A percentile compares a stretch with the other conserved stretches of the same genome.
phyloP scores from a whole-genome alignment of 1,139 yeast genomes.

The Kazachstania sp. region DNA sequence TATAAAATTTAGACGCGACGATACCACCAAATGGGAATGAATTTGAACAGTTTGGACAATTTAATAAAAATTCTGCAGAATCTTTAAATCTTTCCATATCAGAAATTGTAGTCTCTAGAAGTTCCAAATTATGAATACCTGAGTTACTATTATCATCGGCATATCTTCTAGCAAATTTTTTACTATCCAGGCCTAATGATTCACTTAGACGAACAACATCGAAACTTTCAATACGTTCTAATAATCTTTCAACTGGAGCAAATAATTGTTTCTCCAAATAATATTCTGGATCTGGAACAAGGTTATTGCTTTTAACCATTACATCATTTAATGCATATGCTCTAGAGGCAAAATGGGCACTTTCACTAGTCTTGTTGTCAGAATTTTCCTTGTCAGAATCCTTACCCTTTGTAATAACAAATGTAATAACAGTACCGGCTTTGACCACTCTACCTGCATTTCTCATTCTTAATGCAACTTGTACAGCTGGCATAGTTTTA shows the following conservation, averaged over 20 bases:
- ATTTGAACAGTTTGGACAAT: slow-evolving; percentile 53
- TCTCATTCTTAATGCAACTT: slow-evolving; percentile 76
- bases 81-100: slow-evolving; percentile 77
- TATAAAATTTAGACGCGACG: slow-evolving; percentile 50
- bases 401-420: slow-evolving; percentile 52
- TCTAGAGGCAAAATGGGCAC: slow-evolving; percentile 45
- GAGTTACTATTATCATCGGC: slow-evolving; percentile 33
- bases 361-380: slow-evolving; percentile 9
- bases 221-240: slow-evolving; percentile 80
- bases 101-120: slow-evolving; percentile 72
- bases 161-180: slow-evolving; percentile 48
- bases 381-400: slow-evolving; percentile 20
- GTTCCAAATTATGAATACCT: slow-evolving; percentile 46
- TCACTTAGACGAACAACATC: slow-evolving; percentile 73
- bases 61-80: slow-evolving; percentile 46
- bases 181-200: slow-evolving; percentile 68
- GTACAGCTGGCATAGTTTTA: slow-evolving; percentile 85
- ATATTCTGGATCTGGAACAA: slow-evolving; percentile 65
- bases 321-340: slow-evolving; percentile 75
- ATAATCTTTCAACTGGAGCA: slow-evolving; percentile 83
- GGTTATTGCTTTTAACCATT: slow-evolving; percentile 40
- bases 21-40: slow-evolving; percentile 69
- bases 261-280: slow-evolving; percentile 83
- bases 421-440: slow-evolving; percentile 87
- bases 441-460: slow-evolving; percentile 75